Percentiles rank a stretch among this genome's conserved stretches.
These are phyloP conservation scores for Hapsidospora chrysogenum DNA, from an alignment of 495 filamentous ascomycete genomes.

Conservation along the genomic window DNA sequence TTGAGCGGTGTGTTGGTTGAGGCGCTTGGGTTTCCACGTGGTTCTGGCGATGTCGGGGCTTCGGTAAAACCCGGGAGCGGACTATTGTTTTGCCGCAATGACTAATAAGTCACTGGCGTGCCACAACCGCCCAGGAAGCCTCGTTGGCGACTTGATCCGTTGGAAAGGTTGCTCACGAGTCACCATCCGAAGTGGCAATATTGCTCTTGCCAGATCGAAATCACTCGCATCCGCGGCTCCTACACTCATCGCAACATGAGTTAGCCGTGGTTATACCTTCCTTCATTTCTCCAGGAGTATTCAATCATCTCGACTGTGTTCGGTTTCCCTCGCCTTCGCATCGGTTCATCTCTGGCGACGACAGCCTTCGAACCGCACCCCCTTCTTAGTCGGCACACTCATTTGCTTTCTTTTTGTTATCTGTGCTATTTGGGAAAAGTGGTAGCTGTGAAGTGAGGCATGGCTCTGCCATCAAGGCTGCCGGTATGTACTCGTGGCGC, in stretches of 20 bases:
- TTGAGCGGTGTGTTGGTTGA: no score
- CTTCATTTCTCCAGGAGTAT: slow-evolving; percentile 5
- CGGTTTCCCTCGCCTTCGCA: neutral
- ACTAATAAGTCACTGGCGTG: no score
- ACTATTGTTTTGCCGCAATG: no score
- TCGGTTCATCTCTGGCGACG: neutral
- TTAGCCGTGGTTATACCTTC: slow-evolving; percentile 3
- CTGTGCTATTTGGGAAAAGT: neutral
- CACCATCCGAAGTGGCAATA: no score
- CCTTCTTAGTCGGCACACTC: slow-evolving; percentile 9
- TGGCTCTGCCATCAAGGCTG: neutral
- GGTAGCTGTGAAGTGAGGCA: neutral
- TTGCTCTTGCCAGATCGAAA: no score
- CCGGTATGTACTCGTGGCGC: neutral
- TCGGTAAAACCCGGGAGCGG: no score
- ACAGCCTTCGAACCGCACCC: slow-evolving; percentile 10
- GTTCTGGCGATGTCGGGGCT: no score
- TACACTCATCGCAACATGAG: neutral
- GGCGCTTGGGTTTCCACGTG: no score
- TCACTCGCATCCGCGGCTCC: no score
- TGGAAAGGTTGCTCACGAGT: no score
- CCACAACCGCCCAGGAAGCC: no score
- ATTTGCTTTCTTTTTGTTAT: neutral
- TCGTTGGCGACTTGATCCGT: no score
- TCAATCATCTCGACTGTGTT: neutral